Evolutionary conservation across 306 rosid genomes (phyloP), one percentile per base, ranked within the genome.

Genomic region (Potentilla sterilis): DNA sequence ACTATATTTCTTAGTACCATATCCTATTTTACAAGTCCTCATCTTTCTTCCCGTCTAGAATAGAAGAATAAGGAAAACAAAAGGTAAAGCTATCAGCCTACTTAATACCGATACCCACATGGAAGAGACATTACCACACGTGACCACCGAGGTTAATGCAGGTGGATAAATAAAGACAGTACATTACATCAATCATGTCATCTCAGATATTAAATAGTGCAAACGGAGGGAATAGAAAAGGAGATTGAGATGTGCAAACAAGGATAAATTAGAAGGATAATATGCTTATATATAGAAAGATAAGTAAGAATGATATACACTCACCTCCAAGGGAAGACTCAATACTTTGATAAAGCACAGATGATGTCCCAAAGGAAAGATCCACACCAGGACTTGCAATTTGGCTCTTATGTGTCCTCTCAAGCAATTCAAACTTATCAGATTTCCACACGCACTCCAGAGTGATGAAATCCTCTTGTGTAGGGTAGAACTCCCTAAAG

Each of bases 401-500:
- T 72, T 80, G 82, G 77, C 47, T 67, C 77, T 78, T 67, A 42
- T 80, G 81, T 51, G 35, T 86, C 32, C 76, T 87, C 83, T 94
- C 98, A 7, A 78, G 65, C 79, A 90, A 84, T 46, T 80, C 74
- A 77, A 85, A 94, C 85, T 91, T 90, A 73, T 90, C 94, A 28
- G 82, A 78, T 65, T 83, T 63, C 98, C 97, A 93, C 7, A 84
- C 83, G 57, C 96, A 91, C 74, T 88, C 92, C 73, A 93, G 78
- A 76, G 72, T 66, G 52, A 85, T 78, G 81, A 77, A 84, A 76
- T 90, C 95, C 61, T 80, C 87, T 73, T 87, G 86, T 35, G 75
- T 80, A 24, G 98, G 97, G 80, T 81, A 92, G 78, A 78, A 80
- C 80, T 92, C 97, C 82, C 97, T 84, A 72, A 85, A 90, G 72